phyloP scores from a whole-genome alignment of 2,329 filamentous ascomycete genomes.

The Colletotrichum scovillei region DNA sequence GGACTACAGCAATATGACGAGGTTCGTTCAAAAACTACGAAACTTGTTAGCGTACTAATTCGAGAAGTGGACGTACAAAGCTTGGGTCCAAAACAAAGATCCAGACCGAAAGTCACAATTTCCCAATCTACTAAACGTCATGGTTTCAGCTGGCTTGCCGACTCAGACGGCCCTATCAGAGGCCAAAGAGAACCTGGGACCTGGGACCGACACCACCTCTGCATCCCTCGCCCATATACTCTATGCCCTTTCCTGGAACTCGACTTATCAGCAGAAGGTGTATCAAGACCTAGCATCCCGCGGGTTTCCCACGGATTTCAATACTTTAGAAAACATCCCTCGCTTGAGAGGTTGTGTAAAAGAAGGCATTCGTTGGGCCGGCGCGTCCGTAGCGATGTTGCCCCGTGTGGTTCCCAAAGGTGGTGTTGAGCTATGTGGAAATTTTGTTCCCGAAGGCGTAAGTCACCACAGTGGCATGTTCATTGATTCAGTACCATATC shows the following conservation, averaged over 20 bases:
- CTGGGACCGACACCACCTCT: constrained; percentile 46
- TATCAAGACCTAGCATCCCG: constrained; percentile 37
- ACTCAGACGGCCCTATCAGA: constrained; percentile 42
- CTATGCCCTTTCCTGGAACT: constrained; percentile 42
- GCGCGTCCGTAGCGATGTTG: constrained; percentile 42
- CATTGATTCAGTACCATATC: background rate
- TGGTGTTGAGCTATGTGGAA: constrained; percentile 39
- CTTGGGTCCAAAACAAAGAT: background rate
- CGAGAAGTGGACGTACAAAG: constrained; percentile 8
- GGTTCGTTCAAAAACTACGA: background rate
- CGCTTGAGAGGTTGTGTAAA: constrained; percentile 41
- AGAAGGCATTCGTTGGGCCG: constrained; percentile 43
- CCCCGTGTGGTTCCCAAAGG: constrained; percentile 40
- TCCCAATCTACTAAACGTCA: constrained; percentile 38
- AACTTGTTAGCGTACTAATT: background rate
- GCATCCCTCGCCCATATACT: constrained; percentile 45
- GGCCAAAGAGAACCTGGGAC: constrained; percentile 45
- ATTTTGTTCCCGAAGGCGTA: constrained; percentile 40
- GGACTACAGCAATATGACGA: constrained; percentile 9
- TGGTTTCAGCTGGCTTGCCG: constrained; percentile 38
- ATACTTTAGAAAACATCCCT: constrained; percentile 38
- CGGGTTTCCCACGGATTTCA: constrained; percentile 41
- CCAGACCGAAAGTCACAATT: constrained; percentile 3
- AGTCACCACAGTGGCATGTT: background rate
- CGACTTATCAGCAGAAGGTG: constrained; percentile 39